phyloP scores from a whole-genome alignment of 192 early-diverging fungal species.

The Gaertneriomyces sp. region DNA sequence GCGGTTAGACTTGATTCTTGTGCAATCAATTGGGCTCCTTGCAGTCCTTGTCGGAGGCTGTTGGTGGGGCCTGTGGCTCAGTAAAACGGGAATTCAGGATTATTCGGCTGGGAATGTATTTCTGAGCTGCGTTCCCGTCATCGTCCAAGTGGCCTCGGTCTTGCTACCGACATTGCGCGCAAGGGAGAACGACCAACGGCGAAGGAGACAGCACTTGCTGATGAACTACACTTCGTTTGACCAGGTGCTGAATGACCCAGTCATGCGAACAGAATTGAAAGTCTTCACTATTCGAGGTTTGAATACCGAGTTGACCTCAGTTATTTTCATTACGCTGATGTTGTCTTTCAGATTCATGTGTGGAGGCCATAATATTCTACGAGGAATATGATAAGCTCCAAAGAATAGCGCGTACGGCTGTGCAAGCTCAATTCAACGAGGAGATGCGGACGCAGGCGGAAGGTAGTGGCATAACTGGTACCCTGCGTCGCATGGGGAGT shows the following conservation, averaged over 20 bases:
- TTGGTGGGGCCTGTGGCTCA: background rate
- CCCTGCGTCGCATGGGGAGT: too few relatives aligned
- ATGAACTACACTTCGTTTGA: background rate
- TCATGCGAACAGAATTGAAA: background rate
- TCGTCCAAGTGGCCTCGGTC: background rate
- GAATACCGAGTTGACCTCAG: too few relatives aligned
- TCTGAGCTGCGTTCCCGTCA: background rate
- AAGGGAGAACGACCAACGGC: background rate
- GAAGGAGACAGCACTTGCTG: background rate
- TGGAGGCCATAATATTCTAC: conserved; percentile 8
- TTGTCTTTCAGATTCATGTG: conserved; percentile 1
- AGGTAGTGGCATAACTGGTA: too few relatives aligned
- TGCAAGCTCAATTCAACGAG: too few relatives aligned
- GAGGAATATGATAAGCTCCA: conserved; percentile 5
- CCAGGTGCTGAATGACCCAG: conserved; percentile 1
- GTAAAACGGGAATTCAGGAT: too few relatives aligned
- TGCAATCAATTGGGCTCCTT: background rate
- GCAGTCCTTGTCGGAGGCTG: background rate
- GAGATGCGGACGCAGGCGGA: too few relatives aligned
- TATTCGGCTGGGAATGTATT: conserved; percentile 1
- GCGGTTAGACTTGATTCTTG: background rate
- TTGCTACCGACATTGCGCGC: background rate
- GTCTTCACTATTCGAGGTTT: conserved; percentile 1
- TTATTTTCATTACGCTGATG: too few relatives aligned
- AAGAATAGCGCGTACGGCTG: background rate